Evolutionary conservation across 2,329 filamentous ascomycete genomes (phyloP), one percentile per base, ranked within the genome.

Genomic region (Stagonosporopsis cucurbitacearum): DNA sequence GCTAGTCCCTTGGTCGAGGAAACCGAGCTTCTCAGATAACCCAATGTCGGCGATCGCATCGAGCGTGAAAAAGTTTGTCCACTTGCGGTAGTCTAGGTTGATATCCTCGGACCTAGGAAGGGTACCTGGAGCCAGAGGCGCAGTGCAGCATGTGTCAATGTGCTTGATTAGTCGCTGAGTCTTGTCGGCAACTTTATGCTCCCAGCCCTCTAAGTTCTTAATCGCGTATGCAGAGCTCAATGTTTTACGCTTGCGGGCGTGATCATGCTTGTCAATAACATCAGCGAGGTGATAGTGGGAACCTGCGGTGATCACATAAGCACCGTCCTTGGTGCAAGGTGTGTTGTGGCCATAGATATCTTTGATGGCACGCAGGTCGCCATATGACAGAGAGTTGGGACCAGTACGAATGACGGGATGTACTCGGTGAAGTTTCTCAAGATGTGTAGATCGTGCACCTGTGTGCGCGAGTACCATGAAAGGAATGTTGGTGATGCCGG

Each of bases 1-100:
- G 54, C 84, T 82, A 47, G 79, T 68, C 2, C 82, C 83, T 20
- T 71, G 66, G 40, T 84, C 82, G 2, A 85, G 75, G 57, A 84
- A 81, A 0, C 81, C 79, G 1, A 85, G 75, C n/a, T 74, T 76
- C 48, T 83, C 78, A 0, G 75, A 79, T 0, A 85, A 72, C 1
- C 82, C 83, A 65, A 86, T 85, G 49, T 85, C 81, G 15, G 80
- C 81, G 46, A 85, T 84, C 2, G 81, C 82, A 53, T 86, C 83
- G 13, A 85, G 73, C 0, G 81, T 82, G 66, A 85, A 85, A 72
- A 82, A 83, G 67, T 84, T 85, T 22, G 78, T 76, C 79, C 79
- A 85, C 6, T 74, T 72, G 4, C 82, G 78, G 50, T 80, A 81
- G 61, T 85, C 80, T 17, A 85, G 72, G 0, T 73, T 81, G 17